These are phyloP conservation scores for Lactuca sativa DNA, from an alignment of 129 eudicot genomes.

Conservation along the genomic window DNA sequence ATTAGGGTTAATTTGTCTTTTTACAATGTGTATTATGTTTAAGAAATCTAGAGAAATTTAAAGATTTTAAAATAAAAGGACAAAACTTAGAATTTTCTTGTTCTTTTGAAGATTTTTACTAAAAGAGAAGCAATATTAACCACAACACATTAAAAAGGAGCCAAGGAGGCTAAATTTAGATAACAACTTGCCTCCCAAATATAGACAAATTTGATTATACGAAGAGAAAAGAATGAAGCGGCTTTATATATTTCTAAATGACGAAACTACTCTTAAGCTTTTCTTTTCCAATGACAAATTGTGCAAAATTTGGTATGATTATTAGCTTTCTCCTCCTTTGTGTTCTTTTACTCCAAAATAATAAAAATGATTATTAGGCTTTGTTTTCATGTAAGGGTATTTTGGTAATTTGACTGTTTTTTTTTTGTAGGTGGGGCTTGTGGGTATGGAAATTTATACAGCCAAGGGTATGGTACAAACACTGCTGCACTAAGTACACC, in stretches of 20 bases:
- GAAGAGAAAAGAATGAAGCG: neutral
- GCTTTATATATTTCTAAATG: neutral
- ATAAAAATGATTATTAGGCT: too few relatives aligned
- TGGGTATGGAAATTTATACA: constrained; percentile 73
- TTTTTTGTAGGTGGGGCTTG: constrained; percentile 72
- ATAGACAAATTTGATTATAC: neutral
- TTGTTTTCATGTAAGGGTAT: neutral
- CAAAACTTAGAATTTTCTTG: too few relatives aligned
- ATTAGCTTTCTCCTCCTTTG: neutral
- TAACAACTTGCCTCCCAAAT: neutral
- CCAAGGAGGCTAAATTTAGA: neutral
- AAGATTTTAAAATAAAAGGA: neutral
- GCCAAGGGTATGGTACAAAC: constrained; percentile 76
- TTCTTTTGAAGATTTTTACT: too few relatives aligned
- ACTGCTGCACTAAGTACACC: constrained; percentile 83
- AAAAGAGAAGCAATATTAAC: neutral
- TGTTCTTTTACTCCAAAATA: neutral
- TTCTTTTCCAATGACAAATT: too few relatives aligned
- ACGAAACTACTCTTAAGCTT: neutral
- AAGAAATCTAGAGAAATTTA: too few relatives aligned
- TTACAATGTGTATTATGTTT: neutral
- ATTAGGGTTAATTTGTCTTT: constrained; percentile 1
- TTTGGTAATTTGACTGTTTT: neutral
- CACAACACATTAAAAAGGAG: too few relatives aligned
- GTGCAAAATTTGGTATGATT: neutral